Evolutionary conservation across 164 flowering plant genomes (phyloP), one percentile per base, ranked within the genome.

Genomic region (Vitis rupestris): DNA sequence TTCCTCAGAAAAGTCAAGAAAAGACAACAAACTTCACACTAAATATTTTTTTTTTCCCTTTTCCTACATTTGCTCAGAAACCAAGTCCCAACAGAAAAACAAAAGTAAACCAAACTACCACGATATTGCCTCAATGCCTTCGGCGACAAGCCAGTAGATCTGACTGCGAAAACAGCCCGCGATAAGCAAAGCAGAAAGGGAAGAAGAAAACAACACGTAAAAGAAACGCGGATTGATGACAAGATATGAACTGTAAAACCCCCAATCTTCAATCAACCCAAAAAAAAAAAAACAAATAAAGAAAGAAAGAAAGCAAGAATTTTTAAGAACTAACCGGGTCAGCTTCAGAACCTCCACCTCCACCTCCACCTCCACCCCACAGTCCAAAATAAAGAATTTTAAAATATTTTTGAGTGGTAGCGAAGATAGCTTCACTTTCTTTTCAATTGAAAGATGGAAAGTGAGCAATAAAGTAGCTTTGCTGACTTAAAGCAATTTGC

Each of bases 241-340:
- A 44, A 44, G 63, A 62, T 4, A 64, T 77, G 85, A 82, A 80
- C 82, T 80, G 83, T 78, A 74, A 78, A 48, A 68, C 59, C 53
- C 53, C 59, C 53, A 66, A 57, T 2, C 15, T 19, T 17, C 52
- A 9, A 47, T 54, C 19, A 23, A 15, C 17, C 59, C 29, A 47
- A 62, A 47, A 54, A 13, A 59, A 74, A 9, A 55, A 10, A 17
- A 49, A 15, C 8, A 37, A 56, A 50, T 23, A 59, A 59, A 61
- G 9, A 65, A 53, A 27, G 57, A 64, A 27, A 27, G 48, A 51
- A 64, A 37, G 44, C 4, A 37, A 37, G 44, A 37, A 37, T 52
- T 52, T 53, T 54, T 9, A 66, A 8, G 58, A 55, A 50, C 13
- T 2, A 56, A 67, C 59, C 59, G 65, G 59, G 79, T 72, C 73